Evolutionary conservation across 164 flowering plant genomes (phyloP), one percentile per base, ranked within the genome.

Genomic region (Magnolia kwangsiensis): DNA sequence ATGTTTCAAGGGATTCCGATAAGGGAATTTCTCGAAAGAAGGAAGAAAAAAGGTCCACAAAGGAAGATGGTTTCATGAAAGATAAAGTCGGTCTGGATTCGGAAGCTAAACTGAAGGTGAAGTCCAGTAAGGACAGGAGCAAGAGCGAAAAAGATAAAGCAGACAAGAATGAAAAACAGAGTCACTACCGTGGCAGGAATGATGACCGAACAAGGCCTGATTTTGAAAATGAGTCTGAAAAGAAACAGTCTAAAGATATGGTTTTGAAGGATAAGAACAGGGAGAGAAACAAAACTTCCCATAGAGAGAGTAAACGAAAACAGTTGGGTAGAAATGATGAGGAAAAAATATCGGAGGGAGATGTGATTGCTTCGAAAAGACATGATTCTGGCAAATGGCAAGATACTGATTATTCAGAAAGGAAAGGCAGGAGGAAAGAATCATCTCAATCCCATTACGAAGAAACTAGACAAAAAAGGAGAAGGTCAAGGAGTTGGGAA

Each of bases 401-500:
- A 8, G 84, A 78, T 67, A 70, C 78, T 1, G 88, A 86, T 21
- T 51, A 76, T 81, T 67, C 73, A 29, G 91, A 82, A 37, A 87
- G 84, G 81, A 89, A 83, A 77, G 84, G 84, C 29, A 73, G 80
- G 70, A 80, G 73, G 76, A 87, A 81, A 37, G 86, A 84, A 67
- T 77, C 82, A 16, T 76, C 86, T 20, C 82, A 77, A 71, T 79
- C 84, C 67, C 87, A 74, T 75, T 61, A 81, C 69, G 92, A 90
- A 74, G 91, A 85, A 74, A 69, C 79, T 24, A 89, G 83, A 78
- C 72, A 78, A 69, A 93, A 89, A 84, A 85, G 90, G 72, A 89
- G 89, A 82, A 82, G 93, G 75, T 91, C 97, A 80, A 82, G 87
- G 77, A 94, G 99, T 84, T 82, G 81, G 76, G 97, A 94, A 67